Conservation (phyloP, 2,329 filamentous ascomycete genomes). For the Annulohypoxylon truncatum region DNA sequence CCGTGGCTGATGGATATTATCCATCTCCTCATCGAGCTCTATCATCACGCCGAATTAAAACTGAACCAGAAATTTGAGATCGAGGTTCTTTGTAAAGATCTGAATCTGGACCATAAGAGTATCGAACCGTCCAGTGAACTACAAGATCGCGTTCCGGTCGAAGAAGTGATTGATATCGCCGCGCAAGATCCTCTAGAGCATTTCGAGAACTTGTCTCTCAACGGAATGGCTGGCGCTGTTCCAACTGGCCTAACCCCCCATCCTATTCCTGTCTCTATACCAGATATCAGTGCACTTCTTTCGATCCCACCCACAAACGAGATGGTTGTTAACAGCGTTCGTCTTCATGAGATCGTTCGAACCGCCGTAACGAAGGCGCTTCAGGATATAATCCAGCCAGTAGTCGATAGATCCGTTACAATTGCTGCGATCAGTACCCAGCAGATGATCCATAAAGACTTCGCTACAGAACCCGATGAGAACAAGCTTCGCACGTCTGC, state of each 20-base stretch:
- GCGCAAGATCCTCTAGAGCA: constrained; percentile 77
- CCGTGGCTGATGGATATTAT: constrained; percentile 99
- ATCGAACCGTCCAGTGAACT: constrained; percentile 91
- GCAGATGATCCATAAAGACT: constrained; percentile 96
- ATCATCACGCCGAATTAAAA: constrained; percentile 92
- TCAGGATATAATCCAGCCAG: constrained; percentile 95
- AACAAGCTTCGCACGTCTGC: constrained; percentile 87
- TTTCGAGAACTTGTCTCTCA: constrained; percentile 85
- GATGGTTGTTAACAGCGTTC: constrained; percentile 77
- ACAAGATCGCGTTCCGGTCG: constrained; percentile 75
- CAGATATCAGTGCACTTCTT: constrained; percentile 83
- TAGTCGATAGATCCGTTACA: constrained; percentile 96
- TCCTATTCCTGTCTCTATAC: constrained; percentile 81
- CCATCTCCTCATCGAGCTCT: constrained; percentile 89
- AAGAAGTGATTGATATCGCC: constrained; percentile 70
- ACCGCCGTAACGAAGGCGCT: constrained; percentile 89
- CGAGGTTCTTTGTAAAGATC: constrained; percentile 92
- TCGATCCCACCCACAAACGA: constrained; percentile 84
- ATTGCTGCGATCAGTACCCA: constrained; percentile 97
- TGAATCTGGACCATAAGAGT: constrained; percentile 90
- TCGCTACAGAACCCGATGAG: constrained; percentile 91
- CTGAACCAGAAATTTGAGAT: constrained; percentile 99
- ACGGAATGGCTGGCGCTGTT: constrained; percentile 75
- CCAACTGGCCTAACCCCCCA: constrained; percentile 81
- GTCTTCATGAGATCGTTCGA: constrained; percentile 81